Conservation (phyloP, 2,329 filamentous ascomycete genomes). For the Akanthomyces uredinophilus region DNA sequence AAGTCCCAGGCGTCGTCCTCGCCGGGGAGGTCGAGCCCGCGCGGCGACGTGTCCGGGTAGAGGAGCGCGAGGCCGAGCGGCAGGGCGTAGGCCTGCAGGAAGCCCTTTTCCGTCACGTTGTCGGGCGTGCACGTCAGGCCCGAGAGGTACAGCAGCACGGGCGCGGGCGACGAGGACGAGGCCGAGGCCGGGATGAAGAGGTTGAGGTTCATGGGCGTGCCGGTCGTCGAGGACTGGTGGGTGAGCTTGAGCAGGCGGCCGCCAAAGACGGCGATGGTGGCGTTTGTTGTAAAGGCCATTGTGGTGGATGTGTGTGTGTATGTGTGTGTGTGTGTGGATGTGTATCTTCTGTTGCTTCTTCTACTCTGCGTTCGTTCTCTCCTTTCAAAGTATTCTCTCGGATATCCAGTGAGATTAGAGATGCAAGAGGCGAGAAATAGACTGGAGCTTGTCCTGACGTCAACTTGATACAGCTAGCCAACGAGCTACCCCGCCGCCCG, state of each 20-base stretch:
- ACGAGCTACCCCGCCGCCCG: slow-evolving; percentile 2
- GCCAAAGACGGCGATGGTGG: slow-evolving; percentile 85
- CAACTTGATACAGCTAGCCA: not conserved
- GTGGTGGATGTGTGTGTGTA: not conserved
- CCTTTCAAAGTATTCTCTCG: not conserved
- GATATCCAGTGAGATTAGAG: not conserved
- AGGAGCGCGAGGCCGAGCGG: slow-evolving; percentile 83
- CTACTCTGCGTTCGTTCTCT: not conserved
- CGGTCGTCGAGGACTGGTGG: slow-evolving; percentile 72
- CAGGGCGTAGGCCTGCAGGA: slow-evolving; percentile 80
- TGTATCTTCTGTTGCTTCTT: not conserved
- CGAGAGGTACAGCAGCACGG: slow-evolving; percentile 87
- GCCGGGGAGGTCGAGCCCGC: slow-evolving; percentile 72
- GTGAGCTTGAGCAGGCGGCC: slow-evolving; percentile 92
- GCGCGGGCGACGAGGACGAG: slow-evolving; percentile 50
- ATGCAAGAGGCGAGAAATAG: not conserved
- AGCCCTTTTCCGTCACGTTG: slow-evolving; percentile 76
- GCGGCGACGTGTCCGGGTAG: slow-evolving; percentile 91
- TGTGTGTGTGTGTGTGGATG: slow-evolving; percentile 20
- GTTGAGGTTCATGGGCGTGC: slow-evolving; percentile 88
- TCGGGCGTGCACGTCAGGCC: slow-evolving; percentile 94
- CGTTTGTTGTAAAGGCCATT: slow-evolving; percentile 86
- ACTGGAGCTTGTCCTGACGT: not conserved
- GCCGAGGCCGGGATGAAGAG: slow-evolving; percentile 81
- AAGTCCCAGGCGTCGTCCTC: slow-evolving; percentile 92